Base-by-base conservation (phyloP, 2,329 filamentous ascomycete genomes). In the Penicillium brasilianum region DNA sequence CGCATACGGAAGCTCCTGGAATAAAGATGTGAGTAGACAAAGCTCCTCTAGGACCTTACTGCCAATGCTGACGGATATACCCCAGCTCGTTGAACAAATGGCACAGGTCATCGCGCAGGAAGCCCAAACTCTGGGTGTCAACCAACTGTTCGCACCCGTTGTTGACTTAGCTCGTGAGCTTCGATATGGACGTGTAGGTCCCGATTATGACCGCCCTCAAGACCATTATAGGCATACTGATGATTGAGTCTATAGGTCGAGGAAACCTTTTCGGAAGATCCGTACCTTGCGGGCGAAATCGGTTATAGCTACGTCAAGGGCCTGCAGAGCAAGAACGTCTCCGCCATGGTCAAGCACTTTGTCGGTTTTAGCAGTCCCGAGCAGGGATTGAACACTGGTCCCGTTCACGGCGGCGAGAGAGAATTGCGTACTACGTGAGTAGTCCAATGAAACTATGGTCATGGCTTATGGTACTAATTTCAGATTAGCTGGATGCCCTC, bases 331-430 rank as follows among this genome's bases (percentile, higher is more conserved):
- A 80, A 82, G 36, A 87, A 87, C 46, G 89, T 92, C 5, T 87
- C 86, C 25, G 86, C 90, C 16, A 91, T 87, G 75, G 87, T 92
- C 50, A 93, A 92, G 78, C 90, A 93, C 72, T 92, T 89, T 72
- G 88, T 87, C 13, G 90, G 84, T 1, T 91, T 87, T 70, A 89
- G 84, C 50, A 80, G 81, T 1, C 89, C 89, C 0, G 90, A 92
- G 69, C 89, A 92, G 72, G 90, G 90, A 1, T 74, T 92, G 46
- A 92, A 92, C 72, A 88, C 86, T 9, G 88, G 83, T 0, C 83
- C 84, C 5, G 83, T 85, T 0, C 83, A 85, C 61, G 83, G 83
- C 22, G 84, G 84, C 18, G 83, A 86, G 67, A 74, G 84, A 60
- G 84, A 86, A 65, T 71, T 85, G 51, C 76, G 84, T 22, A 84